Percentiles rank a stretch among this genome's conserved stretches.
phyloP scores from a whole-genome alignment of 768 basidiomycete genomes.

The Suillus sp. region DNA sequence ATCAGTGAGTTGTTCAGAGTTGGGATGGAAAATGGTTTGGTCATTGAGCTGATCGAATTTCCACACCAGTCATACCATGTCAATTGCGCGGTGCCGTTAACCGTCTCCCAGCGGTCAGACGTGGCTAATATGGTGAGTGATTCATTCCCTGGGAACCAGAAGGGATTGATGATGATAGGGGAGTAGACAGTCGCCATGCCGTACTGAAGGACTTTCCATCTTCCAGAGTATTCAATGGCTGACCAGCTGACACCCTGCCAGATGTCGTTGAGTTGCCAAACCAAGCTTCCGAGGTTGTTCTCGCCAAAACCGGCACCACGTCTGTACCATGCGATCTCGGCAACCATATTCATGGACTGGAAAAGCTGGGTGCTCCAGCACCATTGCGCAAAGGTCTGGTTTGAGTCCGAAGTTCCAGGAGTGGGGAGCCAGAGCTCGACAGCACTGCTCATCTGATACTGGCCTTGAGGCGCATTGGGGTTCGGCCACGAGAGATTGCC shows the following conservation, averaged over 20 bases:
- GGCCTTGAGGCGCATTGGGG: slow-evolving; percentile 54
- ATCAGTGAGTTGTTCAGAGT: slow-evolving; percentile 53
- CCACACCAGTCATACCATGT: slow-evolving; percentile 64
- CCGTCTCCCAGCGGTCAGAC: slow-evolving; percentile 53
- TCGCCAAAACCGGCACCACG: slow-evolving; percentile 59
- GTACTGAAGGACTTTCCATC: slow-evolving; percentile 63
- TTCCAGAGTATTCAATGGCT: slow-evolving; percentile 55
- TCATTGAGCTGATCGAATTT: slow-evolving; percentile 39
- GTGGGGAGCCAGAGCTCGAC: slow-evolving; percentile 60
- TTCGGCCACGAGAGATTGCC: slow-evolving; percentile 55
- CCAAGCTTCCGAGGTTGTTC: slow-evolving; percentile 58
- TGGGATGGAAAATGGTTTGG: slow-evolving; percentile 44
- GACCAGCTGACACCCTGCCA: slow-evolving; percentile 64
- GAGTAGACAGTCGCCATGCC: slow-evolving; percentile 46
- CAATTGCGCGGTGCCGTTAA: slow-evolving; percentile 48
- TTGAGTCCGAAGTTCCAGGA: slow-evolving; percentile 47
- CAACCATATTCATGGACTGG: slow-evolving; percentile 60
- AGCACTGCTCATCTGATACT: slow-evolving; percentile 51
- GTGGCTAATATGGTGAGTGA: slow-evolving; percentile 51
- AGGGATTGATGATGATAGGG: slow-evolving; percentile 54
- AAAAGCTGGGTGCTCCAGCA: slow-evolving; percentile 64
- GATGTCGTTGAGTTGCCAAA: slow-evolving; percentile 64
- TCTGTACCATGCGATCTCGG: slow-evolving; percentile 61
- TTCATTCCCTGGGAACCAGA: slow-evolving; percentile 53
- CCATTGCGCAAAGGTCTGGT: slow-evolving; percentile 65